phyloP scores from a whole-genome alignment of 306 rosid species.

The Acacia acuminata region DNA sequence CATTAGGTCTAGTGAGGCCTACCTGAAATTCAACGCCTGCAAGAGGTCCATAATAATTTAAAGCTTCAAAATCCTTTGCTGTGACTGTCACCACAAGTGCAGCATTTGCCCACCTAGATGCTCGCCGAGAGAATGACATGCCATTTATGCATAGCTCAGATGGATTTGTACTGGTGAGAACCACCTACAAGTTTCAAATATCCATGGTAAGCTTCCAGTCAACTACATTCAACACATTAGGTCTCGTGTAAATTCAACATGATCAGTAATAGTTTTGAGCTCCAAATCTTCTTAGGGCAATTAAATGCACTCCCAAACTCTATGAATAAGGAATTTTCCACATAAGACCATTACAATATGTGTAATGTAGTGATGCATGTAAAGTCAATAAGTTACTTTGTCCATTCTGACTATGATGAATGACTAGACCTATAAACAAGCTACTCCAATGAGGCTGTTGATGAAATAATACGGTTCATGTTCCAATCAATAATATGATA shows the following conservation, averaged over 20 bases:
- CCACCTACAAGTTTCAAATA: conserved; percentile 70
- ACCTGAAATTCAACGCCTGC: conserved; percentile 97
- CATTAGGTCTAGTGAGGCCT: conserved; percentile 7
- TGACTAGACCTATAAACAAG: neutral
- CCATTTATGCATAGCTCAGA: conserved; percentile 92
- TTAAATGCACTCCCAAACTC: conserved; percentile 8
- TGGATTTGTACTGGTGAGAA: conserved; percentile 90
- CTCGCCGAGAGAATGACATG: conserved; percentile 96
- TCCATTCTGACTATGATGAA: neutral
- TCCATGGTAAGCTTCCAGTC: conserved; percentile 22
- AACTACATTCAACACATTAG: conserved; percentile 19
- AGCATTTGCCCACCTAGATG: conserved; percentile 98
- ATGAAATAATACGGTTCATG: neutral
- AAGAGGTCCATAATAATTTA: conserved; percentile 73
- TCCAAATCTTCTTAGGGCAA: conserved; percentile 1
- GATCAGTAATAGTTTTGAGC: conserved; percentile 13
- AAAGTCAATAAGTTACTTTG: neutral
- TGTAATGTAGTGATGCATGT: neutral
- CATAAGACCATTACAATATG: neutral
- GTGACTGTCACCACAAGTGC: conserved; percentile 91
- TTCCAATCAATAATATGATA: conserved; percentile 28
- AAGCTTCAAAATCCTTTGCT: conserved; percentile 66
- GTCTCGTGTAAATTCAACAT: neutral
- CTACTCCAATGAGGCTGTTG: neutral
- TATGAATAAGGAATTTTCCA: neutral